Evolutionary conservation across 2,329 filamentous ascomycete species (phyloP), one percentile per base, ranked within the genome.

Genomic region (Elsinoe necatrix): DNA sequence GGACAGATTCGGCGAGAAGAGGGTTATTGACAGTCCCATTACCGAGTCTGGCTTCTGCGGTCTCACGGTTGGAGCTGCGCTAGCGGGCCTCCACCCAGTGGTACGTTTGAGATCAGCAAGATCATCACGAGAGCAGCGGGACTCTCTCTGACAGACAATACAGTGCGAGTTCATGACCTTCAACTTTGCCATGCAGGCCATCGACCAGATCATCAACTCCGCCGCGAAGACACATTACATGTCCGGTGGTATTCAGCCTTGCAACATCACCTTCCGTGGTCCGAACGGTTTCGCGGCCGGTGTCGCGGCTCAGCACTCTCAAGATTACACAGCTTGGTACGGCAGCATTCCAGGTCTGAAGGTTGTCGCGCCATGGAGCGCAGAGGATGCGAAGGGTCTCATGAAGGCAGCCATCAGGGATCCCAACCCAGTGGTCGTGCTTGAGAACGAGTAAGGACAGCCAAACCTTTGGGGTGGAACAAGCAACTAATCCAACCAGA

Each of bases 121-220:
- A 25, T 6, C 89, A 60, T 9, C 9, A 25, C n/a, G 25, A 25
- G 3, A 54, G 47, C 31, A n/a, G 51, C n/a, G 42, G 31, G 27
- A 25, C 29, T 35, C 27, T 12, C 41, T 67, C 63, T 60, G 35
- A 62, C 58, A 16, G 37, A 4, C 6, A n/a, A 11, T 54, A 9
- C 63, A 93, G 89, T 93, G 87, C 82, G 93, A 98, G 79, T 98
- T 98, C 82, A 98, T 98, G 93, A 98, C 93, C 69, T 97, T 95
- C 84, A 98, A 98, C 83, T 97, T 97, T 72, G 92, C 93, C 74
- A 98, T 98, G 93, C 93, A 98, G 79, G 89, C 93, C 72, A 98
- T 98, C 75, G 93, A 98, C 74, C 93, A 98, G 75, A 89, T 98
- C 72, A 91, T 98, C 83, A 98, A 98, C 84, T 97, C 92, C 51